phyloP scores from a whole-genome alignment of 2,329 filamentous ascomycete species.

The Pseudocercospora cruenta region DNA sequence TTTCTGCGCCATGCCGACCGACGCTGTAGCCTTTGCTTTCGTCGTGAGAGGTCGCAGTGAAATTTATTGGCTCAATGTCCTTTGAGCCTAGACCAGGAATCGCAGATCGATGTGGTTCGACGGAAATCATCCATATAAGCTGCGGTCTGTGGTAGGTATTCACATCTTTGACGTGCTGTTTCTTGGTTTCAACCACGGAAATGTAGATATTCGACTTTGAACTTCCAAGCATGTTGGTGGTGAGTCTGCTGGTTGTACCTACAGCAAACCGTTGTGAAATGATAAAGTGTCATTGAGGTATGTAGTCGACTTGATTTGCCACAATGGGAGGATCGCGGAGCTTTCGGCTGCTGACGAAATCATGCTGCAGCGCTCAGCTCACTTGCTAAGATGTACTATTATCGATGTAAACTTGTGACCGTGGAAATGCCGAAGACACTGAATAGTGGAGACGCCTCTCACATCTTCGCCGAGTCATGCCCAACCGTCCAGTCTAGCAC shows the following conservation, averaged over 20 bases:
- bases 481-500: background rate
- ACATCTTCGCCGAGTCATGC: too few species aligned
- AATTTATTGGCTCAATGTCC: conserved; percentile 18
- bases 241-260: too few species aligned
- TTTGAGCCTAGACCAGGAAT: conserved; percentile 7
- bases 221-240: conserved; percentile 11
- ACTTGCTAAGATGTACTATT: too few species aligned
- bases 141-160: conserved; percentile 1
- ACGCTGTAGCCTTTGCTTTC: background rate
- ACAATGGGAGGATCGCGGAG: background rate
- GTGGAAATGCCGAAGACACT: too few species aligned
- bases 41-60: background rate
- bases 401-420: too few species aligned
- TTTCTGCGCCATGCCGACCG: background rate
- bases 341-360: conserved; percentile 9
- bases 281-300: background rate
- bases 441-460: too few species aligned
- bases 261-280: background rate
- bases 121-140: conserved; percentile 13
- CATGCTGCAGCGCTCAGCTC: background rate
- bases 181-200: conserved; percentile 8
- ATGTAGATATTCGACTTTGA: conserved; percentile 20
- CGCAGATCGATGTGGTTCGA: conserved; percentile 22
- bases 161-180: background rate
- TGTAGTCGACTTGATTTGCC: background rate